Conservation (phyloP, 768 basidiomycete species). For the Royoungia palumana region DNA sequence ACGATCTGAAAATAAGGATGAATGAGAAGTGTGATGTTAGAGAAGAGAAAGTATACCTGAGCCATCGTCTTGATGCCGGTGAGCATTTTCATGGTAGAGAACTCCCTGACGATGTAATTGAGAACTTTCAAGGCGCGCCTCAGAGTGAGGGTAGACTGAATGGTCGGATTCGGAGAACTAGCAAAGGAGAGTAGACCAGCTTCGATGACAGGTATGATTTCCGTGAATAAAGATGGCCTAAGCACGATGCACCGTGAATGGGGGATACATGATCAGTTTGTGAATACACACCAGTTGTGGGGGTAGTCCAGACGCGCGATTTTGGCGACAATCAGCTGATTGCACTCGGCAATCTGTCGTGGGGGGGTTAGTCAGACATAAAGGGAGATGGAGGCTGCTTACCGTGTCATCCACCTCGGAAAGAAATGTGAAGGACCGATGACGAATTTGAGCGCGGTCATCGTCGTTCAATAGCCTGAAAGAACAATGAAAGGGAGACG, state of each 20-base stretch:
- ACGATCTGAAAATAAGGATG: conserved; percentile 17
- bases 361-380: conserved; percentile 2
- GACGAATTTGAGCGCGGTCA: conserved; percentile 62
- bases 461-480: conserved; percentile 66
- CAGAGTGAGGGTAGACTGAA: conserved; percentile 46
- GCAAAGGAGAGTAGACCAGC: conserved; percentile 50
- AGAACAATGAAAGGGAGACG: conserved; percentile 10
- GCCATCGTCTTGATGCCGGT: conserved; percentile 64
- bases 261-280: neutral
- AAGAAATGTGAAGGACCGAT: conserved; percentile 60
- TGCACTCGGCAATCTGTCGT: conserved; percentile 66
- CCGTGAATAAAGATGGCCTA: conserved; percentile 28
- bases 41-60: conserved; percentile 39
- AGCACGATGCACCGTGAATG: neutral
- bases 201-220: conserved; percentile 55
- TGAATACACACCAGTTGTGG: conserved; percentile 53
- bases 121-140: conserved; percentile 62
- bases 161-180: conserved; percentile 38
- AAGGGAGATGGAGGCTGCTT: conserved; percentile 37
- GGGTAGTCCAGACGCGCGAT: conserved; percentile 80
- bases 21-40: neutral
- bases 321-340: conserved; percentile 70
- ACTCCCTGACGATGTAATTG: conserved; percentile 66
- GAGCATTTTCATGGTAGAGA: conserved; percentile 66
- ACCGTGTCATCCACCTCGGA: conserved; percentile 72